These are phyloP conservation scores for Aegilops longissima DNA, from an alignment of 176 grass and related monocot genomes.

Conservation along the genomic window DNA sequence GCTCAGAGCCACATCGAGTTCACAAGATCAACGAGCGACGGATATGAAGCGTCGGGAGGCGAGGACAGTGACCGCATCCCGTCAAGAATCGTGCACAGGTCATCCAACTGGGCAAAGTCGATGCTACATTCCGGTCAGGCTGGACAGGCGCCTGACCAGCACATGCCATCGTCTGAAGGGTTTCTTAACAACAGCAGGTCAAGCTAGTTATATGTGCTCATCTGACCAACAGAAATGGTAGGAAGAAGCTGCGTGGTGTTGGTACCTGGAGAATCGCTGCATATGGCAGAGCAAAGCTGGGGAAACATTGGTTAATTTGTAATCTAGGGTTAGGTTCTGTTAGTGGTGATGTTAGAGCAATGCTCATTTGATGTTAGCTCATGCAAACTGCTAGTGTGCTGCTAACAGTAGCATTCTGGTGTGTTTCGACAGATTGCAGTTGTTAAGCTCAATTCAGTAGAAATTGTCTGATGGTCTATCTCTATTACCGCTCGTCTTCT, in stretches of 20 bases:
- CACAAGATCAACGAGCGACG: conserved; percentile 80
- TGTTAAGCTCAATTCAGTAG: not conserved
- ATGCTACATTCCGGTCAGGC: conserved; percentile 36
- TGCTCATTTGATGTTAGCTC: not conserved
- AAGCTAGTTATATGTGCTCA: not conserved
- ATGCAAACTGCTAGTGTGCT: not conserved
- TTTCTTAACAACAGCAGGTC: conserved; percentile 16
- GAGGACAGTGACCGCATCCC: conserved; percentile 95
- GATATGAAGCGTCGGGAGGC: conserved; percentile 92
- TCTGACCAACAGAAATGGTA: not conserved
- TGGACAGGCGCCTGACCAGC: conserved; percentile 27
- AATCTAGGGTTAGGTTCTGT: conserved; percentile 19
- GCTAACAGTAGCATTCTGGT: not conserved
- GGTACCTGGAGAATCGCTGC: conserved; percentile 1
- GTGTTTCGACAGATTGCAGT: not conserved
- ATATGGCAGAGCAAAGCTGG: not conserved
- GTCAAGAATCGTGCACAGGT: conserved; percentile 89
- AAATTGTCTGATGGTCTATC: not conserved
- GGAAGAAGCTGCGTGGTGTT: not conserved
- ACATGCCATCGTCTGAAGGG: conserved; percentile 31
- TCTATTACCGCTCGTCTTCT: not conserved
- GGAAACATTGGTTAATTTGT: not conserved
- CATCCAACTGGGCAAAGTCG: conserved; percentile 66
- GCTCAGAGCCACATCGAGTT: conserved; percentile 54
- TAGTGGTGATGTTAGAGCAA: not conserved